phyloP scores from a whole-genome alignment of 2,329 filamentous ascomycete genomes.

The Fusarium sp. region DNA sequence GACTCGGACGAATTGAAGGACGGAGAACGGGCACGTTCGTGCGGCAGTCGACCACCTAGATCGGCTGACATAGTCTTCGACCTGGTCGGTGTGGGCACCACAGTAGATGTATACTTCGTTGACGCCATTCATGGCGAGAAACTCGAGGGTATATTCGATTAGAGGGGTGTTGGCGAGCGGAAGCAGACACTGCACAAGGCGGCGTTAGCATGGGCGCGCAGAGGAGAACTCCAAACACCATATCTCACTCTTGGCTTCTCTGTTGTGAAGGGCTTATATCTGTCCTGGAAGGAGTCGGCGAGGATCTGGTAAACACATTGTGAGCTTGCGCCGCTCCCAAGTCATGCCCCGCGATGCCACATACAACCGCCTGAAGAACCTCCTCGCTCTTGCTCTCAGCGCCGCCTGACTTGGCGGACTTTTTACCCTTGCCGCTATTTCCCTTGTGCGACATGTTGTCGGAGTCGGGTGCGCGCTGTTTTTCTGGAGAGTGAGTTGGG shows the following conservation, averaged over 20 bases:
- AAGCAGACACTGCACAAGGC: conserved; percentile 81
- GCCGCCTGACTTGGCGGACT: conserved; percentile 64
- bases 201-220: conserved; percentile 36
- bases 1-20: conserved; percentile 88
- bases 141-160: conserved; percentile 98
- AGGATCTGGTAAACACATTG: conserved; percentile 73
- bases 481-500: conserved; percentile 13
- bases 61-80: conserved; percentile 87
- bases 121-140: conserved; percentile 95
- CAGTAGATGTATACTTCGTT: conserved; percentile 95
- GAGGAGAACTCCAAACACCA: not conserved
- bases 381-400: conserved; percentile 71
- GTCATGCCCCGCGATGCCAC: conserved; percentile 54
- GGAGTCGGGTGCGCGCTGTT: conserved; percentile 28
- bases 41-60: conserved; percentile 80
- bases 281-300: conserved; percentile 93
- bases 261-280: conserved; percentile 90
- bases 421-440: conserved; percentile 67
- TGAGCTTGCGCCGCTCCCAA: conserved; percentile 41
- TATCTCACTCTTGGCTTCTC: conserved; percentile 86
- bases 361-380: conserved; percentile 70
- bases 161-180: conserved; percentile 94
- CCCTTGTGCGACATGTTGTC: conserved; percentile 64
- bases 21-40: conserved; percentile 77
- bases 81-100: conserved; percentile 86